Conservation (phyloP, 2,329 filamentous ascomycete species). For the Massarina eburnea region DNA sequence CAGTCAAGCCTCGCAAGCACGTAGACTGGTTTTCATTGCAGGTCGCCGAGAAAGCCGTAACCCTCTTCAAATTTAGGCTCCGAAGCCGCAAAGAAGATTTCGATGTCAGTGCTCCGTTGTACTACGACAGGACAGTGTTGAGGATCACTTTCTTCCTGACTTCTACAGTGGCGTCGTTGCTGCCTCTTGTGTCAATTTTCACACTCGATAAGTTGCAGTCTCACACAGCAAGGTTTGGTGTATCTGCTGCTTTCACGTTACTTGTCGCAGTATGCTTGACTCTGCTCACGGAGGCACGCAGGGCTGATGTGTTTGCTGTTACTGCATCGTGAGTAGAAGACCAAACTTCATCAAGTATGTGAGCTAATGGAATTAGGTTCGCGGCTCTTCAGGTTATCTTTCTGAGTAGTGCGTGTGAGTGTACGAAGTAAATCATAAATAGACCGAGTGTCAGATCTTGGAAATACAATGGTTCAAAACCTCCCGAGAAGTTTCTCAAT, state of each 20-base stretch:
- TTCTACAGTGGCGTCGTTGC: conserved; percentile 19
- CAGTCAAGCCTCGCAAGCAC: conserved; percentile 3
- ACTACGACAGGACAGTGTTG: conserved; percentile 14
- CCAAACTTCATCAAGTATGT: not conserved
- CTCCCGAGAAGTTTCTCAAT: too few species aligned
- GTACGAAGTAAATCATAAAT: too few species aligned
- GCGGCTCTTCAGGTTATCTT: conserved; percentile 11
- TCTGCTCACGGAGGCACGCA: conserved; percentile 21
- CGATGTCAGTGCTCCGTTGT: conserved; percentile 7
- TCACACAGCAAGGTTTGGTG: conserved; percentile 10
- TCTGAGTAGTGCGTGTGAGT: too few species aligned
- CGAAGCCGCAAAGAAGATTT: not conserved
- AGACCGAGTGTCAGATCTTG: too few species aligned
- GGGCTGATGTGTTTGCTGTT: conserved; percentile 26
- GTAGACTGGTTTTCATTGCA: conserved; percentile 13
- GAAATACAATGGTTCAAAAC: too few species aligned
- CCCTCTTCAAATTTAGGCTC: conserved; percentile 7
- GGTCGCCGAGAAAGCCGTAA: conserved; percentile 9
- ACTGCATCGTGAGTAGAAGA: conserved; percentile 24
- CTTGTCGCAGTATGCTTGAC: conserved; percentile 21
- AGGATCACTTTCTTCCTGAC: conserved; percentile 20
- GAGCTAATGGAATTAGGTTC: conserved; percentile 3
- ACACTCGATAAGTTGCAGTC: conserved; percentile 15
- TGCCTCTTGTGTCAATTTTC: conserved; percentile 24
- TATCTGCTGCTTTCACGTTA: conserved; percentile 25